Base-by-base conservation (phyloP, 1,284 basidiomycete genomes). In the Rhizoctonia solani region DNA sequence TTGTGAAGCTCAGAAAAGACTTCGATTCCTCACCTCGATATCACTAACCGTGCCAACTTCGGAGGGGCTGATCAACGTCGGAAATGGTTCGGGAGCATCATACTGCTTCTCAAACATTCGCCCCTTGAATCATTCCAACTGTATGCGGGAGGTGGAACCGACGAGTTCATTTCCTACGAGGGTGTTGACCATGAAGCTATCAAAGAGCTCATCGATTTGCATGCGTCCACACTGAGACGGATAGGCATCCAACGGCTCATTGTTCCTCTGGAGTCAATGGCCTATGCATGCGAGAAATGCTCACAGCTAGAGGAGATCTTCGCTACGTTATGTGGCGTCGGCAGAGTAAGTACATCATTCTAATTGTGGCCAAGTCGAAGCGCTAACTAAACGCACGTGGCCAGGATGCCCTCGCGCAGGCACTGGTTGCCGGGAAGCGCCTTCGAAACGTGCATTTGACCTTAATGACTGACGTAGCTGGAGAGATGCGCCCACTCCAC, bases 161-260 rank as follows among this genome's bases (percentile, higher is more conserved):
- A 63, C 11, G 49, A 53, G 21, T 30, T 37, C 21, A 34, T 52
- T 9, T 52, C 59, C 11, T 37, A 53, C 37, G 6, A 39, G 29
- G 34, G 23, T 8, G 37, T 63, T 13, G 11, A 23, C 5, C 23
- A 39, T 23, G 47, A 42, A 27, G 30, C 16, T 23, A 21, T 63
- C 21, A 50, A 30, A 42, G 13, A 25, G 19, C 37, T 63, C 19
- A 49, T 52, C 4, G 47, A 52, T 42, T 37, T 9, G 2, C 59
- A 63, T 27, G 4, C 21, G 14, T 37, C 14, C n/a, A 63, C 59
- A 32, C 27, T 63, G 3, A 50, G 25, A 23, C 59, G 59, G 5
- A 52, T 63, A 46, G 59, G 59, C 9, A 63, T 63, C 34, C 59
- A 63, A 37, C 59, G 59, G 5, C 37, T 63, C 9, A 52, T 63